phyloP scores from a whole-genome alignment of 1,139 yeast species.

The Dujonia santamariae region DNA sequence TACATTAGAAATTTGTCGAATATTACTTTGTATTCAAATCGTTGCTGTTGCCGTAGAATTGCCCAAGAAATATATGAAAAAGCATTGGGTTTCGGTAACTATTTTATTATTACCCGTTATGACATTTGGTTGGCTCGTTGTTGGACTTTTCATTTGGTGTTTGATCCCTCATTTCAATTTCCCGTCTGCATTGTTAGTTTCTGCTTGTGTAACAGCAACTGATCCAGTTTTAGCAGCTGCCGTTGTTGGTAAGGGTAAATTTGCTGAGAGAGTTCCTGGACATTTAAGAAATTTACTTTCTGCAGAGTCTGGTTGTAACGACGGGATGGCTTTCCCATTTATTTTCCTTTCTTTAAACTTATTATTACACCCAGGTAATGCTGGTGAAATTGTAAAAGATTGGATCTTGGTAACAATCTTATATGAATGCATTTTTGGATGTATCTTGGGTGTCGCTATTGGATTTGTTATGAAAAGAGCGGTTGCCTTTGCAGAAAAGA shows the following conservation, averaged over 20 bases:
- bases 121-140: conserved; percentile 91
- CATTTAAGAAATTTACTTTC: conserved; percentile 85
- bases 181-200: conserved; percentile 71
- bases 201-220: conserved; percentile 96
- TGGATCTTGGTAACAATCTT: conserved; percentile 81
- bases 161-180: conserved; percentile 81
- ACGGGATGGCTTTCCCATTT: conserved; percentile 98
- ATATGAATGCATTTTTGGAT: conserved; percentile 87
- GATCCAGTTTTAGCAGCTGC: conserved; percentile 98
- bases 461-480: conserved; percentile 77
- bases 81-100: conserved; percentile 83
- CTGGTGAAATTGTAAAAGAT: conserved; percentile 70
- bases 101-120: conserved; percentile 84
- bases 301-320: conserved; percentile 97
- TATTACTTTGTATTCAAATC: conserved; percentile 87
- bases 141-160: conserved; percentile 82
- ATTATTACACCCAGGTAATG: conserved; percentile 63
- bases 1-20: conserved; percentile 84
- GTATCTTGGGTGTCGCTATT: conserved; percentile 68
- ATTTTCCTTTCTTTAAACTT: conserved; percentile 72
- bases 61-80: conserved; percentile 88
- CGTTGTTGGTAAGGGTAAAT: conserved; percentile 95
- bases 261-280: conserved; percentile 96
- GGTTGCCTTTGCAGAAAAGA: conserved; percentile 74
- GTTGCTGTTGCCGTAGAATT: conserved; percentile 97